Evolutionary conservation across 257 asterid genomes (phyloP), one percentile per base, ranked within the genome.

Genomic region (Fraxinus excelsior): DNA sequence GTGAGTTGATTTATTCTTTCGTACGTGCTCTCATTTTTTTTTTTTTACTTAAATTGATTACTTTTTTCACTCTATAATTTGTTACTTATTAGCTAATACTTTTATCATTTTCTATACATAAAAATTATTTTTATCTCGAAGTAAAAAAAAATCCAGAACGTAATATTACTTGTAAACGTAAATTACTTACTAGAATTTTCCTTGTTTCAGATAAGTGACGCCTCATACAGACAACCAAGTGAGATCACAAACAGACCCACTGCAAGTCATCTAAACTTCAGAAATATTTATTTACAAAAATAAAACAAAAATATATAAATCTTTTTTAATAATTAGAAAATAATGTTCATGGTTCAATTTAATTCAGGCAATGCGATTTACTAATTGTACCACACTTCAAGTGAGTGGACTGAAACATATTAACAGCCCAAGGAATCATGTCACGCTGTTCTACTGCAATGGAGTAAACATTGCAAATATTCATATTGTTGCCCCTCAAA

Each of bases 361-460:
- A 31, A 37, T 67, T 19, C 58, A 89, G 94, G 87, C 87, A 8
- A 7, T 87, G 80, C 62, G 81, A 67, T 89, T 87, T 69, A 71
- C 82, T 26, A 56, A 70, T 70, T 89, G 94, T 87, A 71, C 75
- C 65, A 46, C 79, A 0, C 86, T 87, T 37, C 44, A 35, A 10
- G 19, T 89, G 7, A 70, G 46, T 7, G 94, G 90, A 80, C 25
- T 87, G 80, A 87, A 73, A 26, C 82, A 79, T 75, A 37, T 56
- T 0, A 82, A 90, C 85, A 90, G 94, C 82, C 88, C 77, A 71
- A 79, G 32, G 79, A 86, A 78, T 67, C 94, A 88, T 73, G 46
- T 87, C 10, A 7, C 12, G 12, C 10, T 37, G 42, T 14, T 80
- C 91, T 0, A 67, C 88, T 84, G 89, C 85, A 80, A 71, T 0